Evolutionary conservation across 495 filamentous ascomycete species (phyloP), one percentile per base, ranked within the genome.

Genomic region (Podospora pseudopauciseta): DNA sequence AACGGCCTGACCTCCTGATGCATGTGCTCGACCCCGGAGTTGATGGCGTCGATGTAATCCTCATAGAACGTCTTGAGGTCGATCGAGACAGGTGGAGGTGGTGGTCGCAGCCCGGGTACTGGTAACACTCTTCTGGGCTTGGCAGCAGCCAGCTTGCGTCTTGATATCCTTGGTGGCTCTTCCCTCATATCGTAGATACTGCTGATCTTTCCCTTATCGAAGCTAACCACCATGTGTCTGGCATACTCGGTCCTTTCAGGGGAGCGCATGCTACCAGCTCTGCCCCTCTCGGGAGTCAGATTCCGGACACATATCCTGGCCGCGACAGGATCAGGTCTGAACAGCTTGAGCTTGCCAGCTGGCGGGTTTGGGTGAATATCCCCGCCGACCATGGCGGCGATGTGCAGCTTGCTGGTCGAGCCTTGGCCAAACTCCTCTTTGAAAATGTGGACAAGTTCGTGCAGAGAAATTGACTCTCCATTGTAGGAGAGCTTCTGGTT

Each of bases 31-130:
- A 60, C 69, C n/a, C 72, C 69, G 39, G 27, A 67, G 63, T 77
- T 78, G 67, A 79, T 75, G 67, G 68, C 75, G 7, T 65, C 61
- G 18, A 78, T 74, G 57, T 77, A 78, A 4, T 65, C 57, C 5
- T 66, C 59, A 53, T 79, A 77, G 16, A 75, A 73, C n/a, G 63
- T 32, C 4, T 49, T 58, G 32, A 68, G 55, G 60, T 70, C 66
- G 5, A 71, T 67, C 16, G 71, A 68, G 0, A 68, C 60, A 19
- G 64, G 66, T 11, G 58, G 68, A 57, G 68, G 71, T 23, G 71
- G 72, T 32, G 68, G 70, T 20, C 65, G 61, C 6, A 72, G 54
- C 0, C 20, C 20, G 11, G 65, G 68, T 23, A 68, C 57, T 11
- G 61, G 18, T 54, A 65, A 55, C 69, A 64, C 1, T 27, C 13